These are phyloP conservation scores for Xylaria sp. DNA, from an alignment of 2,329 filamentous ascomycete species.

Conservation along the genomic window DNA sequence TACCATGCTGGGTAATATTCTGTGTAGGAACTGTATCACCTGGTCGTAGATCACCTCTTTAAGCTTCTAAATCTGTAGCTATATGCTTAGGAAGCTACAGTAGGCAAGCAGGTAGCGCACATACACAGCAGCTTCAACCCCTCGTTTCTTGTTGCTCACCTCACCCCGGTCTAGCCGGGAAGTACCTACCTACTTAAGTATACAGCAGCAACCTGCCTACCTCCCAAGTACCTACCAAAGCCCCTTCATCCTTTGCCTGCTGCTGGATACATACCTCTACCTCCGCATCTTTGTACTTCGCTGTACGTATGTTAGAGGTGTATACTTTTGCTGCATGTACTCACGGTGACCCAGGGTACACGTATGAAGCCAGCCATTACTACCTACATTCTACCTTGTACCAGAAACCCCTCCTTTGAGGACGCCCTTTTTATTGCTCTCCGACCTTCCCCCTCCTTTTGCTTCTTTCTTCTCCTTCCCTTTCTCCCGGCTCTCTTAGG, in stretches of 20 bases:
- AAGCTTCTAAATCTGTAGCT: constrained; percentile 6
- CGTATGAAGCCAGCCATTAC: constrained; percentile 15
- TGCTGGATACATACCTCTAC: background rate
- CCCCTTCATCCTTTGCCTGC: background rate
- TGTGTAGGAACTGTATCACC: constrained; percentile 38
- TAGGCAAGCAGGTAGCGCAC: background rate
- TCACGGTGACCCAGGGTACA: constrained; percentile 18
- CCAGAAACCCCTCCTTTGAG: constrained; percentile 38
- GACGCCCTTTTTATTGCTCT: constrained; percentile 40
- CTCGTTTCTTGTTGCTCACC: constrained; percentile 5
- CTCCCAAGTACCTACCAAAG: background rate
- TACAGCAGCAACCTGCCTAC: background rate
- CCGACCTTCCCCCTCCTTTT: constrained; percentile 38
- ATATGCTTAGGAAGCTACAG: background rate
- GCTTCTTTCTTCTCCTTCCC: constrained; percentile 34
- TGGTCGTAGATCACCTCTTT: constrained; percentile 43
- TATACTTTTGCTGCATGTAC: background rate
- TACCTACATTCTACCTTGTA: constrained; percentile 7
- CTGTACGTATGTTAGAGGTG: background rate
- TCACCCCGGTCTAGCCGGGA: constrained; percentile 8
- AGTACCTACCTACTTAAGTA: background rate
- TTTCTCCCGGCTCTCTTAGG: constrained; percentile 34
- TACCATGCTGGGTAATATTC: constrained; percentile 30
- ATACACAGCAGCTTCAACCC: background rate
- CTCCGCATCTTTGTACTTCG: background rate